Evolutionary conservation across 805 yeast species (phyloP), one percentile per base, ranked within the genome.

Genomic region (Candida qinlingensis): DNA sequence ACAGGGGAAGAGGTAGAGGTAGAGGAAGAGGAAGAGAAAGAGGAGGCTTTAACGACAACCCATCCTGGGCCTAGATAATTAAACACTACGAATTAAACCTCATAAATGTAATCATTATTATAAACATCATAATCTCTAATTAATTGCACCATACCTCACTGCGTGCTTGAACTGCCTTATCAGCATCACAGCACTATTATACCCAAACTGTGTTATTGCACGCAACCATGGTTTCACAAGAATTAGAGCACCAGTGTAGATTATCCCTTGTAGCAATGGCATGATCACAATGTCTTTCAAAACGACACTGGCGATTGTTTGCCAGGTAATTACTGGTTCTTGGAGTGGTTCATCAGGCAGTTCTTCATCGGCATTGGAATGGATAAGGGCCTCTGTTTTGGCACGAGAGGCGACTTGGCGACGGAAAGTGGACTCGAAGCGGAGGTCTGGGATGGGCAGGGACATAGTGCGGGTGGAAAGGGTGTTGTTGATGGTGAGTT

Each of bases 1-100:
- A 43, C 27, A 39, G 54, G 27, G 52, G 60, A 4, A 43, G 59
- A 34, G 52, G 58, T 9, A n/a, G 60, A 11, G 52, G 57, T 13
- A 39, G 45, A 9, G 33, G 57, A 7, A 26, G 42, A 12, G 43
- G 51, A 30, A 28, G 52, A 19, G 40, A 49, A 26, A 33, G 53
- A 36, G 45, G 45, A 7, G 36, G 54, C 5, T n/a, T 25, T 38
- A 27, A 36, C 28, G 10, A 42, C 35, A 19, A 29, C 12, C 49
- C 48, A 11, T 37, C 39, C 30, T 45, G 46, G 49, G 42, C 49
- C 8, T 45, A 27, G 39, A 35, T 26, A 25, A 1, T 5, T 19
- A 19, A 19, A 19, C 19, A 19, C 19, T 19, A 19, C 19, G 19
- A 19, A 19, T 19, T 19, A 19, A 19, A 19, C 19, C 19, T 19